phyloP scores from a whole-genome alignment of 2,329 filamentous ascomycete genomes.

The Coniochaeta ligniaria region DNA sequence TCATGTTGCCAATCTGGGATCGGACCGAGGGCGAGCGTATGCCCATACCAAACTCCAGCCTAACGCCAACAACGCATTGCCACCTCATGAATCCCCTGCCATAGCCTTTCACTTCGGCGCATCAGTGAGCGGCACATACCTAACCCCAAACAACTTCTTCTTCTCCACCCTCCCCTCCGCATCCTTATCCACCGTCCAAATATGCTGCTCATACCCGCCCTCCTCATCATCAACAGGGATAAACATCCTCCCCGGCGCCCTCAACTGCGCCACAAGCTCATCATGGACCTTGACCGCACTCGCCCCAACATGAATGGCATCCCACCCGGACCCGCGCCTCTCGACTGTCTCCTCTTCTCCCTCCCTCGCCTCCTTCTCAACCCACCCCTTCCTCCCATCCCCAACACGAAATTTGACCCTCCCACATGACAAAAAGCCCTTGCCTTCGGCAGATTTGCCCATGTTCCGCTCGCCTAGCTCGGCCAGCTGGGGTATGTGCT shows the following conservation, averaged over 20 bases:
- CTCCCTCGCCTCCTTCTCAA: slow-evolving; percentile 18
- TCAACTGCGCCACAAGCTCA: slow-evolving; percentile 69
- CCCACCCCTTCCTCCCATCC: slow-evolving; percentile 65
- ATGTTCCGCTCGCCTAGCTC: slow-evolving; percentile 61
- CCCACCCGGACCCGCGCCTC: slow-evolving; percentile 56
- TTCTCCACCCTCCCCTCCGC: slow-evolving; percentile 51
- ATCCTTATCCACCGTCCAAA: slow-evolving; percentile 71
- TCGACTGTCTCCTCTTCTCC: slow-evolving; percentile 37
- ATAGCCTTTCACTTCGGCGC: slow-evolving; percentile 33
- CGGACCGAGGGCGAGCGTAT: no score
- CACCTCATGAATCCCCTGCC: no score
- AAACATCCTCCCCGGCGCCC: slow-evolving; percentile 71
- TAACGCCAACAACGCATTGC: neutral
- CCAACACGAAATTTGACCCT: slow-evolving; percentile 66
- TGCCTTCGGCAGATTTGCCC: slow-evolving; percentile 52
- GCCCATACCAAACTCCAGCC: neutral
- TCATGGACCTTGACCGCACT: slow-evolving; percentile 68
- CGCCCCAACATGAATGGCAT: slow-evolving; percentile 93
- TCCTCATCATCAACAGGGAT: slow-evolving; percentile 60
- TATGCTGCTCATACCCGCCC: slow-evolving; percentile 46
- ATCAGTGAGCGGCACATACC: slow-evolving; percentile 73
- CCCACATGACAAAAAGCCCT: slow-evolving; percentile 52
- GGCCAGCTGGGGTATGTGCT: slow-evolving; percentile 61
- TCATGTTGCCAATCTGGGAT: no score
- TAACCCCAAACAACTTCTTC: slow-evolving; percentile 61